A percentile compares a stretch with the other conserved stretches of the same genome.
These are phyloP conservation scores for Calocera viscosa DNA, from an alignment of 768 basidiomycete species.

Conservation along the genomic window DNA sequence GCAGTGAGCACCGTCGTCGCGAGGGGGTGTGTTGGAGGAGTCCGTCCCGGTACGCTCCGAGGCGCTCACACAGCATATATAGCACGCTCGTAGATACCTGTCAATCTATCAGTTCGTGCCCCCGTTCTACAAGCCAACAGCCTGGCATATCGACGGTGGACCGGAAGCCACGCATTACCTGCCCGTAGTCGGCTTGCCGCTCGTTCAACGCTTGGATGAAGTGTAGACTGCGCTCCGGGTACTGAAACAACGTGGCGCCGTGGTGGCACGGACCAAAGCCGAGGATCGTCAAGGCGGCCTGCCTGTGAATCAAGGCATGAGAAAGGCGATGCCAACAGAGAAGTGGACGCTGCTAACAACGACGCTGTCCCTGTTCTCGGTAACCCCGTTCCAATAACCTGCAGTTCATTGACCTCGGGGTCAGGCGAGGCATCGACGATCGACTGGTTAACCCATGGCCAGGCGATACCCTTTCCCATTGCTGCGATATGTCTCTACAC, in stretches of 20 bases:
- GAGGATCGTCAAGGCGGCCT: not conserved
- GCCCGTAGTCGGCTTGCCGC: not conserved
- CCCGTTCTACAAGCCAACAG: not conserved
- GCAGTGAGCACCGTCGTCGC: too few relatives aligned
- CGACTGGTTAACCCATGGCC: not conserved
- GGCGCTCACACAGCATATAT: too few relatives aligned
- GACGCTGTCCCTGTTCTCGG: not conserved
- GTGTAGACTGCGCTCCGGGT: not conserved
- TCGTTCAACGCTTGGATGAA: not conserved
- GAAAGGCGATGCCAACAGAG: too few relatives aligned
- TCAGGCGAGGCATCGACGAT: too few relatives aligned
- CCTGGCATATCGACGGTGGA: not conserved
- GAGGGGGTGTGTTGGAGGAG: too few relatives aligned
- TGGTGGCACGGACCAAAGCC: conserved; percentile 1
- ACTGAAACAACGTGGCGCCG: not conserved
- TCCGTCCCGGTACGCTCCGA: too few relatives aligned
- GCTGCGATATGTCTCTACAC: too few relatives aligned
- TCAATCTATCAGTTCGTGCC: too few relatives aligned
- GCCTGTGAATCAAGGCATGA: not conserved
- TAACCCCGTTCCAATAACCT: not conserved
- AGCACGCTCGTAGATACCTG: too few relatives aligned
- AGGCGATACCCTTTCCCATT: not conserved
- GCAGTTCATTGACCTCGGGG: not conserved
- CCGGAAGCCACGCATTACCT: not conserved
- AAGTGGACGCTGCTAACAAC: too few relatives aligned